Conservation (phyloP, 345 rosid species). For the Eucalyptus polyanthemos region DNA sequence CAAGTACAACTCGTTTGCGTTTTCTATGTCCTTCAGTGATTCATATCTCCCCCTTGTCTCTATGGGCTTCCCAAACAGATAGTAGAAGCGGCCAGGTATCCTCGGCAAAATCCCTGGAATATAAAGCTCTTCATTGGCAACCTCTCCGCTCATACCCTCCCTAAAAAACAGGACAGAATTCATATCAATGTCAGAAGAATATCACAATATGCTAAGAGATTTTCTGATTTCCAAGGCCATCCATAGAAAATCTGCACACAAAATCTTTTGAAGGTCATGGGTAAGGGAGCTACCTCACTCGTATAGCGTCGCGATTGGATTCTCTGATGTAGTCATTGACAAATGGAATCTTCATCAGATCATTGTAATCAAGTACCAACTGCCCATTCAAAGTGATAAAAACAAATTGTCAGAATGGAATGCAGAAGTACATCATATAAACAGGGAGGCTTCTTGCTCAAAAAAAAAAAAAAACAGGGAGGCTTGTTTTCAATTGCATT, state of each 20-base stretch:
- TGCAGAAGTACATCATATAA: background rate
- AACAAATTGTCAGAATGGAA: background rate
- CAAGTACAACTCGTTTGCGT: conserved; percentile 43
- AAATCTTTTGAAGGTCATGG: background rate
- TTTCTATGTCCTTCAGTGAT: conserved; percentile 32
- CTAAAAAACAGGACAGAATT: conserved; percentile 5
- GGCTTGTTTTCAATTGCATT: background rate
- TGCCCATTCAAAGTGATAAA: conserved; percentile 15
- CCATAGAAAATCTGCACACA: background rate
- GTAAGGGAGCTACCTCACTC: conserved; percentile 30
- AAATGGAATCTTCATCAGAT: conserved; percentile 50
- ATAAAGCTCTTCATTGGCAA: conserved; percentile 25
- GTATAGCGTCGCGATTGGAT: background rate
- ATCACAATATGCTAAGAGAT: background rate
- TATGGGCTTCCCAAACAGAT: conserved; percentile 71
- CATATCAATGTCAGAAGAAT: background rate
- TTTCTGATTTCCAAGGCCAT: background rate
- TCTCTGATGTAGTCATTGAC: conserved; percentile 29
- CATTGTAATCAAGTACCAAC: conserved; percentile 65
- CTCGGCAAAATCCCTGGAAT: conserved; percentile 56
- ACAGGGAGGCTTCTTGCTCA: background rate
- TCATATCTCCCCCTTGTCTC: conserved; percentile 40
- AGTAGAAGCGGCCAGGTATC: conserved; percentile 60
- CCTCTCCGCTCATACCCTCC: conserved; percentile 34
- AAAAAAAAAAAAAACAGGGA: background rate